Percentiles rank a stretch among this genome's conserved stretches.
Conservation (phyloP, 306 rosid species). For the Rosa persica region DNA sequence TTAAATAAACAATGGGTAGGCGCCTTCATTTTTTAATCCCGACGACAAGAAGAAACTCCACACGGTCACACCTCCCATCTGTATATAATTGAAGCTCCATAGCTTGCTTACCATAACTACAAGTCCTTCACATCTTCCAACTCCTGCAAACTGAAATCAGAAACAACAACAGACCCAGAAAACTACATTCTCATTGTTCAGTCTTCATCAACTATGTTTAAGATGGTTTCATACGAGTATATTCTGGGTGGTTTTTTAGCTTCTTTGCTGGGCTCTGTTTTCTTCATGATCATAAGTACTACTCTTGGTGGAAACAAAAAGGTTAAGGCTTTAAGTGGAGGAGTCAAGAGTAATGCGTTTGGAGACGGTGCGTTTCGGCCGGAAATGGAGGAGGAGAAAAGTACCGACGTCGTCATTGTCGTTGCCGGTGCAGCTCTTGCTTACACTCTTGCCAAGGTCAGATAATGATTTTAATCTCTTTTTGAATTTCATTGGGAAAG, state of each 20-base stretch:
- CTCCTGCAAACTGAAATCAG: neutral
- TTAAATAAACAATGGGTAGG: too few species aligned
- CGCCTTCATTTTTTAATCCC: too few species aligned
- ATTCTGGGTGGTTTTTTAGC: constrained; percentile 41
- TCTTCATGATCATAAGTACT: constrained; percentile 25
- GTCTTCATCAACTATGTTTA: neutral
- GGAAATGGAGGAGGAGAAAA: constrained; percentile 8
- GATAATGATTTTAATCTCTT: neutral
- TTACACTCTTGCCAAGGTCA: constrained; percentile 81
- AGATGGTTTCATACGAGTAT: constrained; percentile 46
- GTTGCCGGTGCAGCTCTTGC: constrained; percentile 97
- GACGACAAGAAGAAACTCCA: neutral
- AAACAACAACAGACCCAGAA: neutral
- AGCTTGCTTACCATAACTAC: neutral
- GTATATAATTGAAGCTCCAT: neutral
- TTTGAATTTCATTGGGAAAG: neutral
- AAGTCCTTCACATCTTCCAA: neutral
- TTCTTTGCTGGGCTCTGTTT: constrained; percentile 39
- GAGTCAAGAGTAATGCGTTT: neutral
- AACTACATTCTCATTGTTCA: neutral
- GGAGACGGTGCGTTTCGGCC: neutral
- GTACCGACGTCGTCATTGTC: constrained; percentile 56
- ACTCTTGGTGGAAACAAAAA: constrained; percentile 33
- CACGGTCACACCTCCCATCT: neutral
- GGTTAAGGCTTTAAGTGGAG: constrained; percentile 5